Percentiles rank a stretch among this genome's conserved stretches.
phyloP scores from a whole-genome alignment of 148 eudicot species.

The Vaccinium corymbosum region DNA sequence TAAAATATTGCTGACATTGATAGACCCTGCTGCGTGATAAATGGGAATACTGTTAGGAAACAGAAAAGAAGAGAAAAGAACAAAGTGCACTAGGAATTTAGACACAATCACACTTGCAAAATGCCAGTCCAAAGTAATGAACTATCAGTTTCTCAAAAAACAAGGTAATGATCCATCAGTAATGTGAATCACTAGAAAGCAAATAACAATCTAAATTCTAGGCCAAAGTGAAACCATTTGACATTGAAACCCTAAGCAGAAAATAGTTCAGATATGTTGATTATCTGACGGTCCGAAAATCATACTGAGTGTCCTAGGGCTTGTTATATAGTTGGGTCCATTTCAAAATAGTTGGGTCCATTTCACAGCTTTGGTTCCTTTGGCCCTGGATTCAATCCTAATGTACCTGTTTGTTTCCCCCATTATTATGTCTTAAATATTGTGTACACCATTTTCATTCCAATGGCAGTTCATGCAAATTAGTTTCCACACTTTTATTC shows the following conservation, averaged over 20 bases:
- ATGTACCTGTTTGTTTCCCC: background rate
- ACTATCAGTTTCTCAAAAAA: too few species aligned
- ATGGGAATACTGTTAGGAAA: conserved; percentile 5
- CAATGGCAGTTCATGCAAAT: background rate
- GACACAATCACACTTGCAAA: background rate
- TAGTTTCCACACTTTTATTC: background rate
- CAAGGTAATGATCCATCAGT: background rate
- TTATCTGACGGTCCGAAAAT: background rate
- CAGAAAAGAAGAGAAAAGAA: background rate
- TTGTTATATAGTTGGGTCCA: background rate
- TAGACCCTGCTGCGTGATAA: conserved; percentile 76
- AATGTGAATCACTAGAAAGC: background rate
- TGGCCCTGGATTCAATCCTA: background rate
- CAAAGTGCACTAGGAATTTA: background rate
- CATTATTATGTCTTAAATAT: too few species aligned
- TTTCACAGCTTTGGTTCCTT: background rate
- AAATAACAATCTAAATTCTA: background rate
- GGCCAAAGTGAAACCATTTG: background rate
- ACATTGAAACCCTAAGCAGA: background rate
- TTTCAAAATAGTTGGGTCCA: background rate
- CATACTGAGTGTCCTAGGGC: background rate
- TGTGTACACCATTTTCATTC: background rate
- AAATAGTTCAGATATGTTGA: background rate
- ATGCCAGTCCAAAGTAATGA: background rate
- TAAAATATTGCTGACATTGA: conserved; percentile 89